Base-by-base conservation (phyloP, 345 rosid species). In the Citrus mangshanensis region DNA sequence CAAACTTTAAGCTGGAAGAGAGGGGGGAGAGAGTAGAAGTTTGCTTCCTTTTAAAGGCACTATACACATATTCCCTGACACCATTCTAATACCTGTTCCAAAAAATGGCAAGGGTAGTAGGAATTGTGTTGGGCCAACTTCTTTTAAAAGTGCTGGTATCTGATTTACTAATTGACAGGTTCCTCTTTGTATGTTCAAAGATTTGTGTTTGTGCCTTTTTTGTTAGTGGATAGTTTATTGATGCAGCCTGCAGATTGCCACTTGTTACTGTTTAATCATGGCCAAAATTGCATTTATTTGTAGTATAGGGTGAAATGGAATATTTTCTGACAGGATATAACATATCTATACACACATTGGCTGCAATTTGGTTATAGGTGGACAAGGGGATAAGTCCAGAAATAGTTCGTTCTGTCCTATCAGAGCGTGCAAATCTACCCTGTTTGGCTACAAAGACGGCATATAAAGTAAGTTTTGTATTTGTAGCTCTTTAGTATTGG, bases 371-470 rank as follows among this genome's bases (percentile, higher is more conserved):
- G 72, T 72, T 81, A 35, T 84, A 95, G 99, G 92, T 95, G 81
- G 99, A 95, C 56, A 91, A 83, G 84, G 97, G 92, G 79, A 82
- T 91, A 80, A 89, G 88, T 86, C 89, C 96, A 67, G 97, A 95
- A 87, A 87, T 93, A 51, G 97, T 95, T 74, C 95, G 98, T 75
- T 89, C 98, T 81, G 89, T 92, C 82, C 94, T 93, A 42, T 84
- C 91, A 72, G 97, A 95, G 84, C 97, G 96, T 69, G 95, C 89
- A 61, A 89, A 85, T 66, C 59, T 85, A 71, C 98, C 99, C 82
- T 90, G 89, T 89, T 91, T 95, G 21, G 99, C 99, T 18, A 92
- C 97, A 55, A 90, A 85, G 69, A 92, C 98, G 22, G 96, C 93
- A 73, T 79, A 80, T 71, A 86, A 89, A 88, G 99, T 95, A 85